A percentile compares a stretch with the other conserved stretches of the same genome.
phyloP scores from a whole-genome alignment of 2,329 filamentous ascomycete genomes.

The Alternaria triticina region DNA sequence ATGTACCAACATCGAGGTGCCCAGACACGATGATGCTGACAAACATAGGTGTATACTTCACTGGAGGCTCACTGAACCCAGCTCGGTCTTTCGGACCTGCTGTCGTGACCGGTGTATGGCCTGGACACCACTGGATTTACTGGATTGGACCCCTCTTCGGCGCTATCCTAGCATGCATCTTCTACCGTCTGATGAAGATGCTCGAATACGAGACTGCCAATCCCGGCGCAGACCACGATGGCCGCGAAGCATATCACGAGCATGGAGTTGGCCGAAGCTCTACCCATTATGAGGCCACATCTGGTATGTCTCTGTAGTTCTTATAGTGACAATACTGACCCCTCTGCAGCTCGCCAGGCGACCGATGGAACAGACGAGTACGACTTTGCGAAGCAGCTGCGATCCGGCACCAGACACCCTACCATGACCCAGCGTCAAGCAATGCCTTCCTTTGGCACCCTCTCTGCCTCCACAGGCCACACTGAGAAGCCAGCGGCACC shows the following conservation, averaged over 20 bases:
- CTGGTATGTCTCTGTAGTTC: not conserved
- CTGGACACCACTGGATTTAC: constrained; percentile 59
- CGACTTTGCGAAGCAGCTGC: constrained; percentile 23
- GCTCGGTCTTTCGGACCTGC: constrained; percentile 58
- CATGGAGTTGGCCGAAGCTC: not conserved
- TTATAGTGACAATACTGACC: constrained; percentile 14
- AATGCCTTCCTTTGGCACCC: not conserved
- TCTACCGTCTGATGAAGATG: constrained; percentile 57
- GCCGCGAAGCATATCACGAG: constrained; percentile 44
- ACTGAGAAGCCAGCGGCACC: constrained; percentile 21
- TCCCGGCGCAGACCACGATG: constrained; percentile 56
- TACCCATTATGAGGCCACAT: not conserved
- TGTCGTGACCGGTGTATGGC: constrained; percentile 52
- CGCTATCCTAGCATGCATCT: constrained; percentile 53
- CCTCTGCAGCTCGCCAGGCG: constrained; percentile 22
- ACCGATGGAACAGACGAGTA: constrained; percentile 40
- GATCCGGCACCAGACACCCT: constrained; percentile 10
- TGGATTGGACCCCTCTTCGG: constrained; percentile 58
- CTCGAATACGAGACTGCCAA: constrained; percentile 60
- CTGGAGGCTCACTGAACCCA: constrained; percentile 57
- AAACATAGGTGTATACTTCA: constrained; percentile 52
- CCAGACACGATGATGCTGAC: constrained; percentile 8
- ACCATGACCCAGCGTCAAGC: constrained; percentile 3
- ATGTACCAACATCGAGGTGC: not conserved
- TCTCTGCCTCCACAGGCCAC: constrained; percentile 1